Evolutionary conservation across 148 eudicot genomes (phyloP), one percentile per base, ranked within the genome.

Genomic region (Vaccinium vitisidaea): DNA sequence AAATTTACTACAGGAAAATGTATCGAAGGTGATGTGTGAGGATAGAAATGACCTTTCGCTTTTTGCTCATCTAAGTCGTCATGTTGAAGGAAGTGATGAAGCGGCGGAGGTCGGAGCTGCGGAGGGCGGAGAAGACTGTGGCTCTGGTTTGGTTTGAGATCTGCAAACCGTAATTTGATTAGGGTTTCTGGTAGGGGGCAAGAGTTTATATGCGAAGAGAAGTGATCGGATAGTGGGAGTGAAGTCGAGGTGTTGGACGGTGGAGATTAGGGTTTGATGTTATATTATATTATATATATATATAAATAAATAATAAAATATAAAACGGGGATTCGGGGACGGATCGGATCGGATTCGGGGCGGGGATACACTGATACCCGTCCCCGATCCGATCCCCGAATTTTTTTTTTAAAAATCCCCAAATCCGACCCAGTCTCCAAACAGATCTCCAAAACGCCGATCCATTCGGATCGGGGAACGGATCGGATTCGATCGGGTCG

Each of bases 51-150:
- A 73, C 77, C 77, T 73, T 73, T 39, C 77, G 77, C 77, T 73
- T 73, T 18, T 73, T 73, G 77, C 77, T 73, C 77, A 73, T 73
- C 77, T 73, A 50, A 39, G 77, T 73, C 77, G 77, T 50, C 77
- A 73, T 73, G 8, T 15, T 36, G 1, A 10, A 21, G 16, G 76
- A 6, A 19, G 18, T 1, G n/a, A 0, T 16, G 76, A 71, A 71
- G 76, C 63, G 76, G 16, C 21, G 50, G 19, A 6, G n/a, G 5
- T 16, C 1, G 50, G 3, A 39, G 21, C 8, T 73, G 77, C 50
- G 8, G 50, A 73, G 49, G 48, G 18, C 6, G 15, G 46, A 70
- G 9, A 6, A 15, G 75, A 43, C 46, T 73, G 75, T 69, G 39
- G 75, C 75, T 30, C n/a, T 58, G 63, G 59, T 56, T 25, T 27